Evolutionary conservation across 495 filamentous ascomycete species (phyloP), one percentile per base, ranked within the genome.

Genomic region (Pseudomonodictys pantanalensis): DNA sequence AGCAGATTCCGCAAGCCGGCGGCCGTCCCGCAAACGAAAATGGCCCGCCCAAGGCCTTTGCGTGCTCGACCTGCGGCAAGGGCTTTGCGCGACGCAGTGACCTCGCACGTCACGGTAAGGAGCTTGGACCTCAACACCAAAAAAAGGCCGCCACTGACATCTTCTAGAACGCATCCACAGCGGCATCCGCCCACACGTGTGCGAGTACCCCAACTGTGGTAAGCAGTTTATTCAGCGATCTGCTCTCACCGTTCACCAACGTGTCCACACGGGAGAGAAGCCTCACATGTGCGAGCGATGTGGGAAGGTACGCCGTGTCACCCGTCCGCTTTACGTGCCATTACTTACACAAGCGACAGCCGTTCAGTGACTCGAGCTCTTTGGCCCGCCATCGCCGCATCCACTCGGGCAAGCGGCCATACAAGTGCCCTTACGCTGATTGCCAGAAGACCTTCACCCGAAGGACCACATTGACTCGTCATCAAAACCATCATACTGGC

Each of bases 381-480:
- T 76, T 98, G 32, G 93, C 93, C 18, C 81, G 93, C 33, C 93
- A 98, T 76, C 86, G 93, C 24, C 83, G 93, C 26, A 98, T 97
- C 60, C 93, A 98, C 68, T 95, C 90, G 22, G 93, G 93, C 22
- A 96, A 95, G 70, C 83, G 93, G 33, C 93, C 93, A 1, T 98
- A 97, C 77, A 95, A 96, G 70, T 98, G 93, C 72, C 92, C 92
- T 1, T 98, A 92, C 67, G 91, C 90, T 12, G 91, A 97, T 68
- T 98, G 93, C 73, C 91, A 96, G 70, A 98, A 98, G 80, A 98
- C 95, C 0, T 98, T 98, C 71, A 98, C 93, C 2, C 85, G 93
- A 30, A 85, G 92, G 33, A 98, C 93, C 2, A 98, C 93, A 0
- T 75, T 98, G 58, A 98, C 95, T 7, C 84, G 93, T 28, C 93